These are phyloP conservation scores for Solanum bukasovii DNA, from an alignment of 257 asterid species.

Conservation along the genomic window DNA sequence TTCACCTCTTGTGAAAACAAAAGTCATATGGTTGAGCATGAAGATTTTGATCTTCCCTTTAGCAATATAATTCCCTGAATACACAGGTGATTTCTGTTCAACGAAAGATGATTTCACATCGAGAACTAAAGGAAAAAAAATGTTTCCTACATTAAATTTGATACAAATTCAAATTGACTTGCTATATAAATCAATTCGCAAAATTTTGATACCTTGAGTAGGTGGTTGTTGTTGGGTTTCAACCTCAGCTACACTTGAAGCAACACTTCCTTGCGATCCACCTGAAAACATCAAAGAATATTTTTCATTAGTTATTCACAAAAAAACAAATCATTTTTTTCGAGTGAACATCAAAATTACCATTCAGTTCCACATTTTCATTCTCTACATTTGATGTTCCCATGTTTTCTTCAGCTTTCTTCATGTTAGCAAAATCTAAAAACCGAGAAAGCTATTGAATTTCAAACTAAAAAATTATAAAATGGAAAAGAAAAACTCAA, in stretches of 20 bases:
- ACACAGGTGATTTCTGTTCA: not conserved
- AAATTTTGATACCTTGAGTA: slow-evolving; percentile 28
- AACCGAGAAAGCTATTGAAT: not conserved
- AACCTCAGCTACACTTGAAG: slow-evolving; percentile 6
- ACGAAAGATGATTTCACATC: not conserved
- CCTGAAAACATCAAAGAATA: not conserved
- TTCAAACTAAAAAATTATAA: no score
- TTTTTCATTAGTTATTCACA: no score
- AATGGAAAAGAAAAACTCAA: no score
- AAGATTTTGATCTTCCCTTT: slow-evolving; percentile 6
- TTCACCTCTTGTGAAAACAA: slow-evolving; percentile 32
- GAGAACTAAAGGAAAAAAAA: not conserved
- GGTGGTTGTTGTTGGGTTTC: slow-evolving; percentile 20
- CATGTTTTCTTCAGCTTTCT: no score
- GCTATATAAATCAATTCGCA: no score
- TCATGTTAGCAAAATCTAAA: slow-evolving; percentile 5
- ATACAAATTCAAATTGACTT: no score
- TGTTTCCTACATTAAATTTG: not conserved
- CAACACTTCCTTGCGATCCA: slow-evolving; percentile 37
- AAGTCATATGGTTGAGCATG: slow-evolving; percentile 45
- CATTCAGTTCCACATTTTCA: no score
- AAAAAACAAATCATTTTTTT: no score
- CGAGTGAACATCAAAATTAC: no score
- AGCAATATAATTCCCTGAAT: not conserved
- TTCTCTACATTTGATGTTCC: no score